A percentile compares a stretch with the other conserved stretches of the same genome.
Evolutionary conservation across 441 rosid species (phyloP).

Genomic region (Populus hybrid): DNA sequence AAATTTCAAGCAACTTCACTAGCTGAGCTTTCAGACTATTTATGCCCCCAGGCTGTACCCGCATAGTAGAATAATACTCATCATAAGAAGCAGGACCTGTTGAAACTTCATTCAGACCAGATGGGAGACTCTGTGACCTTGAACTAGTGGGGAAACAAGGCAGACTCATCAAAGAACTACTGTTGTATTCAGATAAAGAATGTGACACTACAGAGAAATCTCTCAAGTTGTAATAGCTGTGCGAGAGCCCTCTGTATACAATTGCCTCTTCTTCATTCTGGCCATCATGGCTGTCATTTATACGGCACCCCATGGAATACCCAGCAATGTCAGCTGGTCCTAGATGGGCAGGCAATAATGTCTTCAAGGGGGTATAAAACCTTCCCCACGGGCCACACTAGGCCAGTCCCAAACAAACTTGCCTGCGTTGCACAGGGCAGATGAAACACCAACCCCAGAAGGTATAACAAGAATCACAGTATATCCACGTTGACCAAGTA

Average conservation of each 20-base stretch:
- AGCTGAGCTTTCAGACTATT: slow-evolving; percentile 76
- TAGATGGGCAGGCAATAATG: slow-evolving; percentile 41
- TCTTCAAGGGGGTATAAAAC: slow-evolving; percentile 62
- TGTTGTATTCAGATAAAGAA: slow-evolving; percentile 47
- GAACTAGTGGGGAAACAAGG: slow-evolving; percentile 38
- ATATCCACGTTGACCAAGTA: slow-evolving; percentile 90
- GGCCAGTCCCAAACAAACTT: slow-evolving; percentile 98
- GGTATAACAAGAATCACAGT: slow-evolving; percentile 87
- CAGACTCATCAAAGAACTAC: slow-evolving; percentile 29
- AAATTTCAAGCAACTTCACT: slow-evolving; percentile 74
- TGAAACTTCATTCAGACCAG: slow-evolving; percentile 47
- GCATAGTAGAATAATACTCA: slow-evolving; percentile 57
- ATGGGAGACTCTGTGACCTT: slow-evolving; percentile 59
- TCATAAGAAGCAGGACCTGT: slow-evolving; percentile 43
- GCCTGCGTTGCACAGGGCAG: slow-evolving; percentile 87
- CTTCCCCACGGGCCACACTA: slow-evolving; percentile 95
- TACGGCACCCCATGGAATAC: slow-evolving; percentile 50
- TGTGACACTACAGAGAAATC: slow-evolving; percentile 56
- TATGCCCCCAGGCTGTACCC: slow-evolving; percentile 93
- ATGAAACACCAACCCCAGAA: slow-evolving; percentile 71
- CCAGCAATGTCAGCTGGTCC: slow-evolving; percentile 37
- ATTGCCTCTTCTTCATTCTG: slow-evolving; percentile 76
- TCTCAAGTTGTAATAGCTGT: slow-evolving; percentile 55
- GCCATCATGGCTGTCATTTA: slow-evolving; percentile 39
- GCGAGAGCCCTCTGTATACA: slow-evolving; percentile 58